Evolutionary conservation across 2,329 filamentous ascomycete species (phyloP).

Genomic region (Metarhizium album): DNA sequence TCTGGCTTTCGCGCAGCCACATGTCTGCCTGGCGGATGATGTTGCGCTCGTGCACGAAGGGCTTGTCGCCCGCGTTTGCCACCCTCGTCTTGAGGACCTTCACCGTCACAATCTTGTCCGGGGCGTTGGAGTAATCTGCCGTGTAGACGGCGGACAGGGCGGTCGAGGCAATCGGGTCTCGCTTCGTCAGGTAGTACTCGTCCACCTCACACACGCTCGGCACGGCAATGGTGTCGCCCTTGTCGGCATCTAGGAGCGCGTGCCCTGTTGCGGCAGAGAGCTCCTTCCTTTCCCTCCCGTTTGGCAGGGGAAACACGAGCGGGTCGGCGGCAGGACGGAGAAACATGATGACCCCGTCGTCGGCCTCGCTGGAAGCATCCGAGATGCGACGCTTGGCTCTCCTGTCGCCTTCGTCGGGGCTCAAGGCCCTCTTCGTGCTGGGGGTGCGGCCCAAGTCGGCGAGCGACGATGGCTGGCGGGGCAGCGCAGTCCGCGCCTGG

Average conservation of each 20-base stretch:
- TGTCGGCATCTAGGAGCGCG: constrained; percentile 38
- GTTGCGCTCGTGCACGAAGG: constrained; percentile 40
- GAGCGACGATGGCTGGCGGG: constrained; percentile 20
- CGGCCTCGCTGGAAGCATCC: constrained; percentile 18
- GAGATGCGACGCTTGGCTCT: constrained; percentile 32
- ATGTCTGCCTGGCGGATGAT: constrained; percentile 49
- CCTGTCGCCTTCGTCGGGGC: constrained; percentile 32
- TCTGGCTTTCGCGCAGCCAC: constrained; percentile 47
- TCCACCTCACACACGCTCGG: constrained; percentile 40
- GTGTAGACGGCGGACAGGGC: constrained; percentile 45
- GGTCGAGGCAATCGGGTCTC: constrained; percentile 44
- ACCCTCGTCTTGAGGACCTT: constrained; percentile 48
- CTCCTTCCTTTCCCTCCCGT: constrained; percentile 34
- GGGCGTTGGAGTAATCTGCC: constrained; percentile 39
- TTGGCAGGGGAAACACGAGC: constrained; percentile 41
- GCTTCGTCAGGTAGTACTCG: constrained; percentile 43
- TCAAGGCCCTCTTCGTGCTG: constrained; percentile 41
- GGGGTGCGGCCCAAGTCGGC: constrained; percentile 25
- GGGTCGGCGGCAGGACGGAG: constrained; percentile 37
- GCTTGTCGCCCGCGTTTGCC: constrained; percentile 29
- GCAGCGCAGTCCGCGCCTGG: constrained; percentile 18
- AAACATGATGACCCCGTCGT: constrained; percentile 46
- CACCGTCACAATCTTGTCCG: constrained; percentile 45
- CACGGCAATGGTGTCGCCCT: constrained; percentile 38
- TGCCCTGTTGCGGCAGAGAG: constrained; percentile 35